Percentiles rank a stretch among this genome's conserved stretches.
Conservation (phyloP, 139 green algal species). For the Desmodesmus armatus region DNA sequence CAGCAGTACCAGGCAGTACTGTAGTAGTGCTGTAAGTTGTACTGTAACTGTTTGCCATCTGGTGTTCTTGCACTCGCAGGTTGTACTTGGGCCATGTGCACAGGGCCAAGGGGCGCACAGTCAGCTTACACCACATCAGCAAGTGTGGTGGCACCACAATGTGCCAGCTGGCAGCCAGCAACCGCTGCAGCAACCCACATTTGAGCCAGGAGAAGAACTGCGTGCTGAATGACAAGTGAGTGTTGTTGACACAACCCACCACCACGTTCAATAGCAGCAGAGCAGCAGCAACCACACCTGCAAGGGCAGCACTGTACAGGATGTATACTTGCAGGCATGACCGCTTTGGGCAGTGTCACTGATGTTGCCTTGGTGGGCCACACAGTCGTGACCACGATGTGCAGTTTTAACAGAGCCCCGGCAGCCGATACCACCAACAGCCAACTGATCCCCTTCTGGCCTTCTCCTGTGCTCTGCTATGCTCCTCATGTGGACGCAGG, state of each 20-base stretch:
- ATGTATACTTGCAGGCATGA: too few species aligned
- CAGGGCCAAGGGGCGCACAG: slow-evolving; percentile 21
- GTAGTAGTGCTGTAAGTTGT: background rate
- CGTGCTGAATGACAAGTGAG: slow-evolving; percentile 25
- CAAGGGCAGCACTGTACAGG: too few species aligned
- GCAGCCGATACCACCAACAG: too few species aligned
- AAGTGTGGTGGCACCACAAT: slow-evolving; percentile 42
- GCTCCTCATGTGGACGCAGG: too few species aligned
- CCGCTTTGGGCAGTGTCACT: too few species aligned
- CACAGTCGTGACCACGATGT: too few species aligned
- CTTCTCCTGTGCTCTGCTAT: too few species aligned
- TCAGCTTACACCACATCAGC: slow-evolving; percentile 42
- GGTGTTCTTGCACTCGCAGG: background rate
- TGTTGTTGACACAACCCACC: background rate
- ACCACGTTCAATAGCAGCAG: too few species aligned
- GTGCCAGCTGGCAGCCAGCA: slow-evolving; percentile 42
- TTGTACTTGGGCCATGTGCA: slow-evolving; percentile 19
- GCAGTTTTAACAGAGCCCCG: too few species aligned
- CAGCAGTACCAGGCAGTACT: background rate
- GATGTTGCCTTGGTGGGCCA: too few species aligned
- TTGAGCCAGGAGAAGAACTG: slow-evolving; percentile 26
- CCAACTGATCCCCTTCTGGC: too few species aligned
- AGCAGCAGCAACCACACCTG: background rate
- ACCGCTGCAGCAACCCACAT: slow-evolving; percentile 33
- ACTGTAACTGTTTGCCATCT: background rate